Percentiles rank a stretch among this genome's conserved stretches.
Conservation (phyloP, 2,329 filamentous ascomycete genomes). For the Penicillium verrucosum region DNA sequence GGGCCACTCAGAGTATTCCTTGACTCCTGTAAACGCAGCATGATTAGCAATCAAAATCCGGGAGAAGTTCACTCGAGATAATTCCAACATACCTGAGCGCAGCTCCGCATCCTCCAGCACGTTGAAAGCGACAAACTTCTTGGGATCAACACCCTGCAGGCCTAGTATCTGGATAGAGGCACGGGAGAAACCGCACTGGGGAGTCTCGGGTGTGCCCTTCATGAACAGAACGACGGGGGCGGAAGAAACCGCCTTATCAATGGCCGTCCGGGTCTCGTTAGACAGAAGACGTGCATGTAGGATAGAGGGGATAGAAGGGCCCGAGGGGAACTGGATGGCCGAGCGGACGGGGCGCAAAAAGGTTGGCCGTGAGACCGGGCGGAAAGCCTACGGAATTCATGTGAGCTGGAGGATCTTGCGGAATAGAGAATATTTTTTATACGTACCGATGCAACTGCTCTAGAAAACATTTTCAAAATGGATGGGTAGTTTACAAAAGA, state of each 20-base stretch:
- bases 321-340: conserved; percentile 13
- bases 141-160: conserved; percentile 88
- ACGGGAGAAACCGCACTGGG: conserved; percentile 94
- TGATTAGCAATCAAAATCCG: neutral
- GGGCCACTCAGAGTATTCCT: conserved; percentile 98
- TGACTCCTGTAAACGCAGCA: conserved; percentile 65
- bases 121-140: conserved; percentile 97
- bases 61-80: neutral
- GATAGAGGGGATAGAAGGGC: conserved; percentile 38
- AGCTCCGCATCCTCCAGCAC: conserved; percentile 89
- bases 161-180: conserved; percentile 93
- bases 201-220: conserved; percentile 96
- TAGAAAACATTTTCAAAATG: conserved; percentile 27
- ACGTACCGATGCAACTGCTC: conserved; percentile 21
- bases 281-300: conserved; percentile 66
- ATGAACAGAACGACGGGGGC: conserved; percentile 97
- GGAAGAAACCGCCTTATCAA: conserved; percentile 83
- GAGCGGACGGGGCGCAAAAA: conserved; percentile 21
- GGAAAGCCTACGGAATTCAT: conserved; percentile 26
- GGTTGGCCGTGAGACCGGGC: conserved; percentile 29
- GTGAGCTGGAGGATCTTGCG: neutral
- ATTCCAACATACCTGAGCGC: conserved; percentile 62
- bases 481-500: conserved; percentile 6
- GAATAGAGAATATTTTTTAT: neutral
- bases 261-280: conserved; percentile 72